phyloP scores from a whole-genome alignment of 208 protist genomes.

The Trypanosoma melophagium region DNA sequence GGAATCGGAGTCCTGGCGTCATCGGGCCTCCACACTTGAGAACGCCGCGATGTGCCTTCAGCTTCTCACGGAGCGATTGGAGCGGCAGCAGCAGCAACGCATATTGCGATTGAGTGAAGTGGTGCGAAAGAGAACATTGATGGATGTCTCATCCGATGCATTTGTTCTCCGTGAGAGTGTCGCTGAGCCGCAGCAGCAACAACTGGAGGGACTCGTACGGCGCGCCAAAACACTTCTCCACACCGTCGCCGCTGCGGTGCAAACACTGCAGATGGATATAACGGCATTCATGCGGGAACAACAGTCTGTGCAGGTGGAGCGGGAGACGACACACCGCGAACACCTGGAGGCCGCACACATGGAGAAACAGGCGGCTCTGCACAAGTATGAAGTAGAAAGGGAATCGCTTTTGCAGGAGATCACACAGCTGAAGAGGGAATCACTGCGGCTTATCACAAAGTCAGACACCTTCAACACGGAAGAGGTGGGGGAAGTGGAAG shows the following conservation, averaged over 20 bases:
- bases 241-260: background rate
- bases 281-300: conserved; percentile 3
- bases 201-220: conserved; percentile 7
- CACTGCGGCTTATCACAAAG: background rate
- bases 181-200: conserved; percentile 11
- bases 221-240: conserved; percentile 10
- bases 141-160: conserved; percentile 16
- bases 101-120: conserved; percentile 14
- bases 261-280: conserved; percentile 7
- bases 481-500: background rate
- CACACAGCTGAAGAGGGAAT: background rate
- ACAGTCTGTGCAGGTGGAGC: background rate
- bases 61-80: conserved; percentile 18
- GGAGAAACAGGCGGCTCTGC: conserved; percentile 13
- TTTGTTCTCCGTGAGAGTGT: conserved; percentile 13
- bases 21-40: conserved; percentile 4
- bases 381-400: conserved; percentile 16
- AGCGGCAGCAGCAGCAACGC: conserved; percentile 11
- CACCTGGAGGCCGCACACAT: conserved; percentile 16
- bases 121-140: conserved; percentile 13
- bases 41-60: conserved; percentile 17
- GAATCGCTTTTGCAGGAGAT: conserved; percentile 5
- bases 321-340: conserved; percentile 11
- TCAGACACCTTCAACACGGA: background rate
- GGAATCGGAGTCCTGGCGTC: conserved; percentile 14